phyloP scores from a whole-genome alignment of 2,329 filamentous ascomycete species.

The Lasiodiplodia sp. region DNA sequence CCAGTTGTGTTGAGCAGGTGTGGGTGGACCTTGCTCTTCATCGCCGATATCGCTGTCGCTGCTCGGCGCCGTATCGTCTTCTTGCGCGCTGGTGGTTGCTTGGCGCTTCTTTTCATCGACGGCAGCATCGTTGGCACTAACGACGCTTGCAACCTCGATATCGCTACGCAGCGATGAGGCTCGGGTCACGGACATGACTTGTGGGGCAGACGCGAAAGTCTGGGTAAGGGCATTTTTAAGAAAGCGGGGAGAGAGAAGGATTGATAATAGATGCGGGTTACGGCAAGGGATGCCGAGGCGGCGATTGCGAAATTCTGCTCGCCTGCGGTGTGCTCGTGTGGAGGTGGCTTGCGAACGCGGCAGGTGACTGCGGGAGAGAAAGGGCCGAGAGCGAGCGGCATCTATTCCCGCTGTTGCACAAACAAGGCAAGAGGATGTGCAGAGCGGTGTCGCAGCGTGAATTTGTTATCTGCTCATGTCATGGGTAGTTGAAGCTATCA shows the following conservation, averaged over 20 bases:
- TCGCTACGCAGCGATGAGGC: conserved; percentile 2
- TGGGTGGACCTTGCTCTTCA: conserved; percentile 13
- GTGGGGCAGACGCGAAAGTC: neutral
- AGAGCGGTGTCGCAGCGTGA: neutral
- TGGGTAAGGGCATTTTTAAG: neutral
- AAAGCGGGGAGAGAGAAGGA: neutral
- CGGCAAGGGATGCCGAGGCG: neutral
- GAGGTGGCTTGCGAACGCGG: conserved; percentile 18
- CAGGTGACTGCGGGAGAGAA: neutral
- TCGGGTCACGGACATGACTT: neutral
- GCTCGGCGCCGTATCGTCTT: neutral
- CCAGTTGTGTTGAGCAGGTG: neutral
- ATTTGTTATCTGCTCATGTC: too few relatives aligned
- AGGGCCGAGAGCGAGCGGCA: neutral
- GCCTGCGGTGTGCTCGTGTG: conserved; percentile 1
- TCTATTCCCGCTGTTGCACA: neutral
- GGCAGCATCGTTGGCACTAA: neutral
- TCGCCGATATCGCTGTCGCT: conserved; percentile 17
- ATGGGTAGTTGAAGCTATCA: too few relatives aligned
- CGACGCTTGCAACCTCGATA: neutral
- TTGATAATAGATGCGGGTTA: neutral
- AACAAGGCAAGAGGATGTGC: neutral
- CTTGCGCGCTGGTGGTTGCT: neutral
- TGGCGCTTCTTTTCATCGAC: conserved; percentile 11
- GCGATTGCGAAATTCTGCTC: conserved; percentile 1